Evolutionary conservation across 2,329 filamentous ascomycete species (phyloP).

Genomic region (Sphaceloma murrayae): DNA sequence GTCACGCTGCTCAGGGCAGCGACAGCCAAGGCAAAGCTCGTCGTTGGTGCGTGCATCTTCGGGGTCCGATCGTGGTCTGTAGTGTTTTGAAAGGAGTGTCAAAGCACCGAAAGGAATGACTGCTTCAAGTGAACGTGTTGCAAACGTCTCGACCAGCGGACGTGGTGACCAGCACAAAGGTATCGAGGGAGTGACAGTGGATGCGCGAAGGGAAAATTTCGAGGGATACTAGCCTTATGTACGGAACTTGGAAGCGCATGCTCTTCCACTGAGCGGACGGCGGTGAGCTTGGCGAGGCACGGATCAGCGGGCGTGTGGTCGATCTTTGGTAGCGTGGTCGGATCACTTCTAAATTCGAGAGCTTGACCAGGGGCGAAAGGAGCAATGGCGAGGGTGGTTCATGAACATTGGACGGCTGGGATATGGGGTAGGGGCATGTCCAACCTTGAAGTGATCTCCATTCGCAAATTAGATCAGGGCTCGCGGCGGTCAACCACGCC

Average conservation of each 20-base stretch:
- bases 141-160: conserved; percentile 4
- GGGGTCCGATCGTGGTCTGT: not conserved
- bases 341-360: no score
- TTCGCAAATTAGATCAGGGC: no score
- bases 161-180: conserved; percentile 8
- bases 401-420: no score
- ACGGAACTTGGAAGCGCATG: conserved; percentile 1
- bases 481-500: no score
- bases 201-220: not conserved
- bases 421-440: no score
- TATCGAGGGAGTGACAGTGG: not conserved
- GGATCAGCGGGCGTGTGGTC: no score
- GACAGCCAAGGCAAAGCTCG: not conserved
- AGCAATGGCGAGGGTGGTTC: no score
- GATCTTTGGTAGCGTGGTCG: no score
- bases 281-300: no score
- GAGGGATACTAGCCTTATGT: conserved; percentile 6
- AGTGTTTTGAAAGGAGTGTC: not conserved
- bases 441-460: no score
- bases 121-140: conserved; percentile 1
- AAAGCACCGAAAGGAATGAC: not conserved
- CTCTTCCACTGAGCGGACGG: no score
- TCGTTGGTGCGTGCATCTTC: conserved; percentile 1
- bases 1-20: conserved; percentile 8
- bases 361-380: no score